Percentiles rank a stretch among this genome's conserved stretches.
phyloP scores from a whole-genome alignment of 306 rosid genomes.

The Mucuna pruriens region DNA sequence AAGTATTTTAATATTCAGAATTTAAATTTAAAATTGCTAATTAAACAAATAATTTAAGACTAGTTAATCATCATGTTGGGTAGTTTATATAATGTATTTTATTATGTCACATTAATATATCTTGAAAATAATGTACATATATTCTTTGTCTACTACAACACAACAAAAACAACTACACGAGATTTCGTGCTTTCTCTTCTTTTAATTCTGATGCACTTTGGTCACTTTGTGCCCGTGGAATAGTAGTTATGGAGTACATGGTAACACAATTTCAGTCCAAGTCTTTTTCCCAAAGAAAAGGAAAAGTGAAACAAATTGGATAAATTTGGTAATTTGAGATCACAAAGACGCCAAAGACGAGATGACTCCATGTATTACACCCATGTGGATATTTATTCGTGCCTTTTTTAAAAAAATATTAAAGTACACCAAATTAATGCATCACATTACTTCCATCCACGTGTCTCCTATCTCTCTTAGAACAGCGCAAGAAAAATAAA shows the following conservation, averaged over 20 bases:
- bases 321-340: neutral
- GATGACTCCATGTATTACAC: no score
- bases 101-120: neutral
- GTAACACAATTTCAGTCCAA: neutral
- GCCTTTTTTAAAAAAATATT: neutral
- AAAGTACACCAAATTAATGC: neutral
- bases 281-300: neutral
- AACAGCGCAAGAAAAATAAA: neutral
- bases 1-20: no score
- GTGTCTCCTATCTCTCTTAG: constrained; percentile 4
- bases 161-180: neutral
- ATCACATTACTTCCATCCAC: constrained; percentile 24
- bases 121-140: neutral
- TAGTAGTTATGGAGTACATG: neutral
- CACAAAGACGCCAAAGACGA: neutral
- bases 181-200: neutral
- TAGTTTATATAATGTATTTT: neutral
- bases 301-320: constrained; percentile 5
- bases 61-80: no score
- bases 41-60: no score
- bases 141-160: neutral
- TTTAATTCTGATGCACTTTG: neutral
- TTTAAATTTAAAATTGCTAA: no score
- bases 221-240: neutral
- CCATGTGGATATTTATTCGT: neutral